Base-by-base conservation (phyloP, 805 yeast species). In the Kurtzmaniella fragi region DNA sequence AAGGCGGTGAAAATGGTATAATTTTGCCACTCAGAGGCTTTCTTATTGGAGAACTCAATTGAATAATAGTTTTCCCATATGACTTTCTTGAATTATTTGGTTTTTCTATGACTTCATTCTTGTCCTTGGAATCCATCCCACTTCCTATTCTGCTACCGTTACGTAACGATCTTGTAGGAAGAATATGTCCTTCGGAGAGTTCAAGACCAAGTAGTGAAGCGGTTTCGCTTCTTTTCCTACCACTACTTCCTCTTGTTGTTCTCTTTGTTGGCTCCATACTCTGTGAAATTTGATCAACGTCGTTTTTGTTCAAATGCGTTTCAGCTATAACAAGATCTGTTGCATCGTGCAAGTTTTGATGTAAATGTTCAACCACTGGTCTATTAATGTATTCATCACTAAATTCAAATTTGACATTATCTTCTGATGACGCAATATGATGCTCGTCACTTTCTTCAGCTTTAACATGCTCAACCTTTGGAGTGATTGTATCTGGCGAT, bases 111-210 rank as follows among this genome's bases (percentile, higher is more conserved):
- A 13, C 16, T 12, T 34, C 41, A 10, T n/a, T 17, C 35, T 15
- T 16, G 16, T 25, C 28, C 28, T 28, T 13, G 35, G 29, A 17
- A 23, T 14, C n/a, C 32, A 14, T 35, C 8, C 28, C 30, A 5
- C 17, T 31, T 8, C 54, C 49, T 49, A 48, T 57, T 2, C 30
- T 39, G 27, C 49, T 54, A 2, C 63, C 61, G 39, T 54, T 57
- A 40, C 62, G 48, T 23, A 57, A 43, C 4, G 58, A 49, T 34
- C 54, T 50, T 13, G 40, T 37, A 1, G 61, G 57, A 36, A 52
- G 57, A 15, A 59, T 35, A 3, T 44, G 47, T 9, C 42, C 46
- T 12, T 45, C 51, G 1, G 44, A 39, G 5, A 57, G 38, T 15
- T 58, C 63, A 33, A 59, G 47, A 2, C 63, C 64, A 51, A 43